Evolutionary conservation across 305 asterid genomes (phyloP).

Genomic region (Coffea humblotiana): DNA sequence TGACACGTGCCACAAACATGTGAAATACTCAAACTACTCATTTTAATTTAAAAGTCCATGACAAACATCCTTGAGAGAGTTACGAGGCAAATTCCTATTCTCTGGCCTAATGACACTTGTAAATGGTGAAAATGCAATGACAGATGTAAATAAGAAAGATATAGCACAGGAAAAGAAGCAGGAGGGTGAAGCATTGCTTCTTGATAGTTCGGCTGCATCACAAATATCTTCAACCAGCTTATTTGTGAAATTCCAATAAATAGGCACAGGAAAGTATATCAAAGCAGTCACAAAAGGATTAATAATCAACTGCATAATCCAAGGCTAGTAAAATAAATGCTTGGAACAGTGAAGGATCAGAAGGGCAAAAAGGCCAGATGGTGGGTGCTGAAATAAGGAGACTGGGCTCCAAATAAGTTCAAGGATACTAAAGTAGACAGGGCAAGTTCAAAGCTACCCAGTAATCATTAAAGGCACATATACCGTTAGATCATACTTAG

Average conservation of each 20-base stretch:
- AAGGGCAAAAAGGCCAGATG: neutral
- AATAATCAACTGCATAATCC: too few species aligned
- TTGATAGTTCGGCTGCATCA: neutral
- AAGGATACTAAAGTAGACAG: neutral
- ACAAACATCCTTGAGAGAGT: neutral
- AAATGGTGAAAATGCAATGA: too few species aligned
- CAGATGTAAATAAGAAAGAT: too few species aligned
- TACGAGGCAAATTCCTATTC: too few species aligned
- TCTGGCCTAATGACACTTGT: neutral
- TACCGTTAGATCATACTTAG: too few species aligned
- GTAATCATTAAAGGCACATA: neutral
- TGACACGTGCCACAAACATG: too few species aligned
- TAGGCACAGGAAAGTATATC: neutral
- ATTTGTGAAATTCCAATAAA: neutral
- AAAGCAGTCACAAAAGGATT: neutral
- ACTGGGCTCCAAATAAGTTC: neutral
- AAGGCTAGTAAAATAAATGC: too few species aligned
- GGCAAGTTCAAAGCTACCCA: too few species aligned
- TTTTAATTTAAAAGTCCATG: too few species aligned
- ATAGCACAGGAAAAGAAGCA: too few species aligned
- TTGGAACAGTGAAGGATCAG: neutral
- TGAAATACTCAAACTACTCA: too few species aligned
- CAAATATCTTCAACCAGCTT: neutral
- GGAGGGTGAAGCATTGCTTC: neutral
- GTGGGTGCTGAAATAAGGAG: neutral